These are phyloP conservation scores for Musa acuminata DNA, from an alignment of 176 grass and related monocot genomes.

Conservation along the genomic window DNA sequence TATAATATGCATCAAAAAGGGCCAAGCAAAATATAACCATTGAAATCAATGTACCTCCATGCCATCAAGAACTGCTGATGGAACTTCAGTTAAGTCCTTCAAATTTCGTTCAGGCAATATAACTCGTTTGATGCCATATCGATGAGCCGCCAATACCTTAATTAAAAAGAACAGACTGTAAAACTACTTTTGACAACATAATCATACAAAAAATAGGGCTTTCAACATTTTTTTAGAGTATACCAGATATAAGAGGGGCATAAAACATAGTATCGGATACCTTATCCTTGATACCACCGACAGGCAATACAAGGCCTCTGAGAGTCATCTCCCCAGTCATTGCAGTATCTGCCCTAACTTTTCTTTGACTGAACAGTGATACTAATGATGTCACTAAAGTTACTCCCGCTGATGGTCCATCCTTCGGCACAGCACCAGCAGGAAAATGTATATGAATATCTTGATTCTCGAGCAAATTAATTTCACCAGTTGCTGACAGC, in stretches of 20 bases:
- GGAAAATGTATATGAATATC: slow-evolving; percentile 99
- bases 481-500: slow-evolving; percentile 43
- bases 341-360: slow-evolving; percentile 91
- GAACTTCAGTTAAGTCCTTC: slow-evolving; percentile 89
- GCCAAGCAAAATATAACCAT: background rate
- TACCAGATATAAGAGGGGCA: background rate
- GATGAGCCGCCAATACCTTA: slow-evolving; percentile 92
- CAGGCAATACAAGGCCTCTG: slow-evolving; percentile 86
- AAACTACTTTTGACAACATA: background rate
- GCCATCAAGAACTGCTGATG: slow-evolving; percentile 59
- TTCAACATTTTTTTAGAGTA: background rate
- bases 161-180: slow-evolving; percentile 6
- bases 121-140: slow-evolving; percentile 93
- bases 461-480: slow-evolving; percentile 67
- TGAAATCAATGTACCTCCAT: slow-evolving; percentile 56
- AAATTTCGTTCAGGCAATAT: slow-evolving; percentile 95
- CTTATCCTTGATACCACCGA: slow-evolving; percentile 97
- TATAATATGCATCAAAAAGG: background rate
- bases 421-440: slow-evolving; percentile 93
- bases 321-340: slow-evolving; percentile 99
- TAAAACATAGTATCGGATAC: slow-evolving; percentile 20
- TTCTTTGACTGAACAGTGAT: slow-evolving; percentile 74
- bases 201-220: background rate
- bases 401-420: slow-evolving; percentile 95
- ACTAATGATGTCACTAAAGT: slow-evolving; percentile 88